Percentiles rank a stretch among this genome's conserved stretches.
Evolutionary conservation across 768 basidiomycete genomes (phyloP).

Genomic region (Tubosaeta sp.): DNA sequence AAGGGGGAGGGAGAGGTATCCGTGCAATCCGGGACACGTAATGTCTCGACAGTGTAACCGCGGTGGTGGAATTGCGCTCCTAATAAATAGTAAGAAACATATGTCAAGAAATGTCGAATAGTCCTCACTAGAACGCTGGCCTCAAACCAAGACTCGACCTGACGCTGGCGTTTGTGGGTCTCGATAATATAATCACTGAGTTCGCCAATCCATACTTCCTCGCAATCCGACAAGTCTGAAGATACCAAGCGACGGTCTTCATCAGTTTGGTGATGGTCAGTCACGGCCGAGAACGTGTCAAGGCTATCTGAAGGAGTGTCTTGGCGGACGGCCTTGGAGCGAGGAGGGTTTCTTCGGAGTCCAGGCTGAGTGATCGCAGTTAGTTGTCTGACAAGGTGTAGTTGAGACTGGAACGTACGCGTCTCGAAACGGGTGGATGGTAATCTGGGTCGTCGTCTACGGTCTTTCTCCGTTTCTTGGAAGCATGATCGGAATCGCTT

Average conservation of each 20-base stretch:
- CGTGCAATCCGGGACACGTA: conserved; percentile 41
- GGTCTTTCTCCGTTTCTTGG: conserved; percentile 49
- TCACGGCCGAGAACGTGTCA: conserved; percentile 13
- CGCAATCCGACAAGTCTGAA: conserved; percentile 79
- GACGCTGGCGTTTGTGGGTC: conserved; percentile 67
- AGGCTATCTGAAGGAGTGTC: conserved; percentile 26
- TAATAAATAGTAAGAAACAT: conserved; percentile 27
- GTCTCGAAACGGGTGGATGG: conserved; percentile 42
- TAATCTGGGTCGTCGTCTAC: conserved; percentile 52
- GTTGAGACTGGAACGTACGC: conserved; percentile 43
- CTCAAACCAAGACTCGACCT: conserved; percentile 73
- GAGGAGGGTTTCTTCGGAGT: conserved; percentile 42
- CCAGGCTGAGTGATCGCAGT: conserved; percentile 26
- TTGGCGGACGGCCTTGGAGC: conserved; percentile 32
- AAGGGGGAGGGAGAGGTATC: conserved; percentile 41
- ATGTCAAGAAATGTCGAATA: neutral
- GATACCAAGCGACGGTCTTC: conserved; percentile 50
- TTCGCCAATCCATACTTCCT: conserved; percentile 71
- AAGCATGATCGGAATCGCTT: conserved; percentile 26
- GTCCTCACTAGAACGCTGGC: conserved; percentile 54
- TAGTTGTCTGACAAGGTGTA: neutral
- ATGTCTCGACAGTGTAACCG: conserved; percentile 37
- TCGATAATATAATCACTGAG: conserved; percentile 66
- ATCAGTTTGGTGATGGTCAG: conserved; percentile 27
- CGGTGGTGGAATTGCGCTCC: conserved; percentile 68